Base-by-base conservation (phyloP, 768 basidiomycete species). In the Russula sp. region DNA sequence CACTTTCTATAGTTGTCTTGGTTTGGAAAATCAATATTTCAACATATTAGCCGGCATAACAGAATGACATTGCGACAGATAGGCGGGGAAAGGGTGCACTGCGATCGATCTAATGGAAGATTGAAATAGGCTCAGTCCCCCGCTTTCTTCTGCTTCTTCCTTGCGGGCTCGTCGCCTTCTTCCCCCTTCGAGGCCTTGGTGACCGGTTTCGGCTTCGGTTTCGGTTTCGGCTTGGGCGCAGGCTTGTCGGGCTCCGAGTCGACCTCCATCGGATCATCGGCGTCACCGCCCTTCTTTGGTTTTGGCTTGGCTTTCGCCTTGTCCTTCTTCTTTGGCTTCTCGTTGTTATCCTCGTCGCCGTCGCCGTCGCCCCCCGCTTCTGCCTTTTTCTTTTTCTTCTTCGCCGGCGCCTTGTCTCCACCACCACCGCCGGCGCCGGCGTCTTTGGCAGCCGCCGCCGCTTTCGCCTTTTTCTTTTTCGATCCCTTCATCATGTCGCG, bases 101-200 rank as follows among this genome's bases (percentile, higher is more conserved):
- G 10, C 35, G 40, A n/a, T 59, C 18, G 6, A 16, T 32, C 31
- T 9, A 42, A 40, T 27, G 22, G 42, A 45, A 40, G 22, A 42
- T 27, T 20, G 13, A 20, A 44, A 20, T 9, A 57, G 34, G 52
- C 14, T 70, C 67, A 74, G 68, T 77, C 83, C 22, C 74, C 71
- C 6, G 78, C 69, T 39, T 79, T 86, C 77, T 89, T 91, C 61
- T 75, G 73, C 74, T 92, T 92, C 77, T 92, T 92, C 76, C 86
- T 89, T 3, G 81, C 84, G 13, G 86, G 89, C 59, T 77, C 79
- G 16, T 77, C 77, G 13, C 77, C 78, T 42, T 77, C 77, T 13
- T 73, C 77, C 3, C 71, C 71, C 64, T 77, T 77, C 20, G 62
- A 11, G 63, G 77, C 69, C 71, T 84, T 80, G 6, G 75, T 68